Base-by-base conservation (phyloP, 331 rosid genomes). In the Phaseolus coccineus region DNA sequence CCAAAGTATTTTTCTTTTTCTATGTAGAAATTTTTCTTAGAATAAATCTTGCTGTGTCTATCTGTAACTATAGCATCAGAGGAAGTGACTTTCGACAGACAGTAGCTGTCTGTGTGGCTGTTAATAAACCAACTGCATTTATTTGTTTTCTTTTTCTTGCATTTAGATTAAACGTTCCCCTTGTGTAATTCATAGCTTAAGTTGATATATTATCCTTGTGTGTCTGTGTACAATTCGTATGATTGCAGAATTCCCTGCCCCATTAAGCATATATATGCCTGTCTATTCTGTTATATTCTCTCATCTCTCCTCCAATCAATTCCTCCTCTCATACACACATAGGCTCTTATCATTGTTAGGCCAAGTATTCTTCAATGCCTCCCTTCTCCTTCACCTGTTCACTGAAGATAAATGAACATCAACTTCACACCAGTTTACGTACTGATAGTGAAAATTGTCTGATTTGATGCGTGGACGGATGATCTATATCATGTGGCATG, bases 71-170 rank as follows among this genome's bases (percentile, higher is more conserved):
- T 31, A 39, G 84, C n/a, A n/a, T 68, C 25, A 56, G 58, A 75
- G 4, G 55, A 78, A 58, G 51, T 22, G 19, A 24, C 28, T 44
- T 47, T 24, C 1, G 24, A 40, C 11, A 30, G 57, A 16, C 46
- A 52, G 10, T 62, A 27, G 22, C 59, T 61, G 33, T 58, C 40
- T 44, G 28, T 72, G 42, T 24, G 63, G 12, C 28, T 24, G 51
- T 52, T 68, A 19, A 72, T 72, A 71, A 62, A 63, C 19, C 27
- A 44, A 51, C 64, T 51, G 59, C 28, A 80, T 73, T 25, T 63
- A 51, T n/a, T n/a, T n/a, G n/a, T n/a, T n/a, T n/a, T n/a, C n/a
- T n/a, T n/a, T n/a, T n/a, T n/a, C n/a, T n/a, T 51, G 59, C 28
- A 80, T 73, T 25, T 63, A 51, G 68, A 63, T 65, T 66, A 58